These are phyloP conservation scores for Epithemia pelagica DNA, from an alignment of 108 stramenopile genomes.

Conservation along the genomic window DNA sequence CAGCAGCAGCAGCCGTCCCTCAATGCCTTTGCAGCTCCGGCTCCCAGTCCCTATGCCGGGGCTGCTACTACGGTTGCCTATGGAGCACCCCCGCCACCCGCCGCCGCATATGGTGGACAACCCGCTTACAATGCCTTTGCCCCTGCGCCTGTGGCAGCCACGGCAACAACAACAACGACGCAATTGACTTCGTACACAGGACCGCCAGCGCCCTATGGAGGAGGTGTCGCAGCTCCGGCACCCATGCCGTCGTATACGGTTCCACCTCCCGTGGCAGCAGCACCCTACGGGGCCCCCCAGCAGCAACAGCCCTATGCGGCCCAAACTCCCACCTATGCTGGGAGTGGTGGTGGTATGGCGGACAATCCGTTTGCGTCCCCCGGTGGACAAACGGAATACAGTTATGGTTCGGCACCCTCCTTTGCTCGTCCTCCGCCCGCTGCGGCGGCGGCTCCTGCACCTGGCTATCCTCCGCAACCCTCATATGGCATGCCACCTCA, in stretches of 20 bases:
- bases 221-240: not conserved
- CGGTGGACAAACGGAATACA: slow-evolving; percentile 17
- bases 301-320: not conserved
- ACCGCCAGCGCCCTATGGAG: not conserved
- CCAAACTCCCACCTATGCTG: not conserved
- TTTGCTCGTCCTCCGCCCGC: slow-evolving; percentile 44
- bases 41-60: slow-evolving; percentile 1
- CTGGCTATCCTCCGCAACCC: not conserved
- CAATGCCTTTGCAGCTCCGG: not conserved
- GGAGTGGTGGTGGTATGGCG: not conserved
- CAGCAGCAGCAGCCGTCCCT: slow-evolving; percentile 9
- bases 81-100: slow-evolving; percentile 18
- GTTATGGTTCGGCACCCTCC: slow-evolving; percentile 55
- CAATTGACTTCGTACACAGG: too few species aligned
- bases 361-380: slow-evolving; percentile 11
- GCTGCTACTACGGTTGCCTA: not conserved
- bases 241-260: not conserved
- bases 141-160: not conserved
- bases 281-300: slow-evolving; percentile 4
- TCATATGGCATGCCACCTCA: slow-evolving; percentile 1
- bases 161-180: not conserved
- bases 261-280: not conserved
- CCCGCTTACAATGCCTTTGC: not conserved
- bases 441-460: not conserved
- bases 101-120: not conserved